Base-by-base conservation (phyloP, 108 stramenopile genomes). In the Schizochytrium sp. region DNA sequence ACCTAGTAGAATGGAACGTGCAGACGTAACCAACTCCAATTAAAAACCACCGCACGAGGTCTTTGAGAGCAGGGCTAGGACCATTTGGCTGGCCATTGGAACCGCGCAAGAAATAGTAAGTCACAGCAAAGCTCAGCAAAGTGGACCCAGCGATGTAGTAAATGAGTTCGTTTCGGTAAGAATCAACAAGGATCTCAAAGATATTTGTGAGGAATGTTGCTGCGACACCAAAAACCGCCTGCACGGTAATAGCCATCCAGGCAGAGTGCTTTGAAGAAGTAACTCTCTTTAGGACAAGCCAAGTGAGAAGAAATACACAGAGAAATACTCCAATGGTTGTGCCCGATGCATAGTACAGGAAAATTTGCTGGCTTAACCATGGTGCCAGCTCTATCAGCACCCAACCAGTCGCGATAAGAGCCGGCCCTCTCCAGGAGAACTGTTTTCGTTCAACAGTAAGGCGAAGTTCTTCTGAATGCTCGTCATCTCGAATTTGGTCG, bases 51-150 rank as follows among this genome's bases (percentile, higher is more conserved):
- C 64, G 64, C 42, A 69, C 64, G 44, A 69, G 64, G 44, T 69
- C 64, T 8, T 38, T 12, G 19, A 69, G 64, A 1, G 44, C 64
- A 12, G 64, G 19, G 15, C 12, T 13, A 10, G 64, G 64, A 7
- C 64, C 64, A 44, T 44, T 69, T 44, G 64, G 64, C 64, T 69
- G 64, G 7, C 64, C 64, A 69, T 69, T 69, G 0, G 64, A 69
- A 44, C 64, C 64, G 1, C 64, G 64, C 7, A 69, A 15, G 5
- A 15, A 7, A 44, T 69, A 69, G 64, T 69, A 69, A 7, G 64
- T 69, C 19, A 69, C 42, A 38, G 64, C 64, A 69, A 69, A 69
- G 28, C 64, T 69, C 64, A 69, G 5, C 10, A 69, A 44, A 69
- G 64, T 13, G 0, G 64, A 69, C 7, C 64, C 64, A 15, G 44